These are phyloP conservation scores for Suillus decipiens DNA, from an alignment of 768 basidiomycete genomes.

Conservation along the genomic window DNA sequence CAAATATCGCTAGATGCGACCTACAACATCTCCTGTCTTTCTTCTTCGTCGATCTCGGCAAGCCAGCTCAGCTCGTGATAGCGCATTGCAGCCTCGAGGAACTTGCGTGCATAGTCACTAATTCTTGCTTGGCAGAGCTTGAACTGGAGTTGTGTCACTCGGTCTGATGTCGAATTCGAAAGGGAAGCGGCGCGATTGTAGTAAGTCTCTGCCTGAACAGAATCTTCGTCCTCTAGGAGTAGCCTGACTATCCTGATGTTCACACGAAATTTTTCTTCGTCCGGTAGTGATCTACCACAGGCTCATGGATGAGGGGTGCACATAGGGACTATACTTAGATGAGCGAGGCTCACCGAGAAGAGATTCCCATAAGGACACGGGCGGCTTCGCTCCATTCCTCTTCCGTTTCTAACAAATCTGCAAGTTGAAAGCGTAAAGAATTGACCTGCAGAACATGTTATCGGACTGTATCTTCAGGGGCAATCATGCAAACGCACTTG, in stretches of 20 bases:
- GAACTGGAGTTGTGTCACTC: conserved; percentile 79
- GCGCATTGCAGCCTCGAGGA: conserved; percentile 89
- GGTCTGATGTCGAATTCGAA: conserved; percentile 77
- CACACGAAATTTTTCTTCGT: conserved; percentile 85
- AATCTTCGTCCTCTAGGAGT: conserved; percentile 94
- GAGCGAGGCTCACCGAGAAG: conserved; percentile 78
- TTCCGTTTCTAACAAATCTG: conserved; percentile 83
- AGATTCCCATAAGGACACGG: conserved; percentile 87
- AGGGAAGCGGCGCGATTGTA: conserved; percentile 94
- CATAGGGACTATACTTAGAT: conserved; percentile 19
- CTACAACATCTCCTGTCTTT: conserved; percentile 88
- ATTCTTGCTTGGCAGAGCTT: conserved; percentile 95
- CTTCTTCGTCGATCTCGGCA: conserved; percentile 90
- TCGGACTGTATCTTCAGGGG: conserved; percentile 12
- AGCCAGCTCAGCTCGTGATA: conserved; percentile 96
- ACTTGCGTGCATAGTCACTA: conserved; percentile 88
- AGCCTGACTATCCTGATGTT: conserved; percentile 95
- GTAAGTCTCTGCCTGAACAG: conserved; percentile 96
- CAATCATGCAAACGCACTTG: conserved; percentile 58
- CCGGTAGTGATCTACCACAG: conserved; percentile 55
- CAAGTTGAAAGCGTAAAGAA: conserved; percentile 82
- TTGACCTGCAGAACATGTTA: conserved; percentile 58
- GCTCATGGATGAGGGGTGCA: conserved; percentile 5
- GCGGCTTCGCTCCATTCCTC: conserved; percentile 97
- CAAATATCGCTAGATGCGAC: conserved; percentile 30